phyloP scores from a whole-genome alignment of 352 stramenopile species.

The Phytopythium sindhum region DNA sequence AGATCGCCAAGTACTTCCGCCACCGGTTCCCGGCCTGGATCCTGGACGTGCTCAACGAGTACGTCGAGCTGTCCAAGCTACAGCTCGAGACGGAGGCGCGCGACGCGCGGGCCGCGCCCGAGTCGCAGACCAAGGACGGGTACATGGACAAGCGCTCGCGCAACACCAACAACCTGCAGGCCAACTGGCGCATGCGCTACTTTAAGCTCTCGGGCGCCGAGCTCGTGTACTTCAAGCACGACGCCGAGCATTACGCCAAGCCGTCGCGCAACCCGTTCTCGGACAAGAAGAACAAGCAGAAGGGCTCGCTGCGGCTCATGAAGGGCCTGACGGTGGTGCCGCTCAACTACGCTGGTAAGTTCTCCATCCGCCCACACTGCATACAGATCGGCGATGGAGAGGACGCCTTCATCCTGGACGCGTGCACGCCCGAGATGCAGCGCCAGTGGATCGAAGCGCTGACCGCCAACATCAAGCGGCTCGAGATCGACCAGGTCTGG shows the following conservation, averaged over 20 bases:
- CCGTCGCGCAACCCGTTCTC: conserved; percentile 54
- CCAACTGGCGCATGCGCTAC: conserved; percentile 74
- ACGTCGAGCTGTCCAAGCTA: conserved; percentile 47
- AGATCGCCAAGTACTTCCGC: conserved; percentile 43
- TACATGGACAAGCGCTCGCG: conserved; percentile 64
- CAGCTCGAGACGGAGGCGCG: conserved; percentile 51
- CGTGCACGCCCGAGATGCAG: conserved; percentile 51
- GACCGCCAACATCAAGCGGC: conserved; percentile 56
- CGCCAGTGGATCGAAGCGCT: conserved; percentile 61
- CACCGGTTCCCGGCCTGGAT: conserved; percentile 52
- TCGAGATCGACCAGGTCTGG: conserved; percentile 58
- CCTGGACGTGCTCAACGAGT: conserved; percentile 53
- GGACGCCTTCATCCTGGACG: conserved; percentile 59
- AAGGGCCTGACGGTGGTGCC: conserved; percentile 34
- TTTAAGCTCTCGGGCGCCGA: conserved; percentile 41
- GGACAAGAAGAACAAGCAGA: conserved; percentile 37
- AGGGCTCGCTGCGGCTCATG: conserved; percentile 38
- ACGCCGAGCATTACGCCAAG: conserved; percentile 37
- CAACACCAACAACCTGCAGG: conserved; percentile 46
- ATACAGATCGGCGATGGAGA: conserved; percentile 52
- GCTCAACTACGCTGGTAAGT: conserved; percentile 62
- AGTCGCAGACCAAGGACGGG: conserved; percentile 22
- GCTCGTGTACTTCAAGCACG: conserved; percentile 67
- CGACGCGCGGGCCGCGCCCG: conserved; percentile 41
- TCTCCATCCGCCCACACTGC: conserved; percentile 58